Base-by-base conservation (phyloP, 192 early-diverging fungal species). In the Coemansia sp. region DNA sequence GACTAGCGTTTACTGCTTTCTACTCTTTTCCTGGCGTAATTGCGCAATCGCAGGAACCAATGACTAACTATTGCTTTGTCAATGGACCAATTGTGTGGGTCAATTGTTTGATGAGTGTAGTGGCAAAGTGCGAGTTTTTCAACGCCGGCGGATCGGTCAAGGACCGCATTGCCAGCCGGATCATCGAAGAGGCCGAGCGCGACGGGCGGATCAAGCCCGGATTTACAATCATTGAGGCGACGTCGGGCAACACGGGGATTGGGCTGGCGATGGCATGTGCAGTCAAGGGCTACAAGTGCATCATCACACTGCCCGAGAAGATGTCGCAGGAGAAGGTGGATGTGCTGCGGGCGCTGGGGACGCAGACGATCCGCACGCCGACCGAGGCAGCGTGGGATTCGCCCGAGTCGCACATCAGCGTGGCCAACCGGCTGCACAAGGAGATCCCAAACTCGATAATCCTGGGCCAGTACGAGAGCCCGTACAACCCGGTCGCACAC, bases 271-370 rank as follows among this genome's bases (percentile, higher is more conserved):
- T 99, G 37, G 87, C 95, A 59, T 94, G 91, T 47, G 96, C 97
- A n/a, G 93, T 99, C 52, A 99, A 97, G 84, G 97, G 97, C 28
- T 99, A 99, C 85, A 87, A 90, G 63, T 88, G 91, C 68, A 96
- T 99, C 71, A 99, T 99, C 64, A 99, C 97, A 11, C 84, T 99
- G 22, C 97, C 97, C 22, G 97, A 99, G 79, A 99, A 99, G 77
- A 99, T 99, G 97, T 93, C 90, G 54, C 91, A 97, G 82, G 97
- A 99, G 79, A 99, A 99, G 87, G 96, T 98, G 17, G 97, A 97
- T 74, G 91, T 99, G 5, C 85, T 99, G 64, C 98, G 97, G 67
- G 95, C 94, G 8, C 83, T 99, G 20, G 96, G 95, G 26, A 95
- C 97, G 23, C 95, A 99, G 73, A 98, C 96, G 71, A 88, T 97